Base-by-base conservation (phyloP, 2,329 filamentous ascomycete species). In the Aureobasidium melanogenum region DNA sequence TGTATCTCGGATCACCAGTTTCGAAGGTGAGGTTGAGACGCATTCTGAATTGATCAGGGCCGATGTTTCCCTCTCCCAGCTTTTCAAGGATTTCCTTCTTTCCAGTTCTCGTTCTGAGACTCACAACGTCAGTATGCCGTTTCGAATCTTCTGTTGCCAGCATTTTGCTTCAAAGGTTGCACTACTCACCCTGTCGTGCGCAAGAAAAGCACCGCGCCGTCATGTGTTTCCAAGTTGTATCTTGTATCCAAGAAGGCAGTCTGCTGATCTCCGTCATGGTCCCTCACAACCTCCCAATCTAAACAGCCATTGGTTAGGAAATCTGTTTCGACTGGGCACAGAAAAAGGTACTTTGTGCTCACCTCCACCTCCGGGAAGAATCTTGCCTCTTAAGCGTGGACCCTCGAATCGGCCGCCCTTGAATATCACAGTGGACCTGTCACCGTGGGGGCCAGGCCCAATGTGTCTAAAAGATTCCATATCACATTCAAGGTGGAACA, bases 171-270 rank as follows among this genome's bases (percentile, higher is more conserved):
- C 15, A 1, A 1, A 22, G 39, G n/a, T 43, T 8, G 38, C 24
- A 39, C 12, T 24, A 48, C 56, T 59, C 26, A 59, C 10, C 68
- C 68, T 10, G 66, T 70, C 12, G 67, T 71, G 46, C 65, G 67
- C 24, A 71, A 44, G 48, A 67, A 68, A 10, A 71, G 65, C 9
- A 44, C 64, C 0, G 68, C 67, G 3, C 66, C 66, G 48, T 71
- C 67, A 50, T 71, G 68, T 9, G 66, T 68, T 7, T 66, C 41
- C 44, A 69, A 60, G 26, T 69, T 69, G 55, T 69, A 69, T 14
- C 68, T 60, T 8, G 67, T 70, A 38, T 69, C 66, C n/a, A 70
- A 59, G 50, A 69, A 64, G 1, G 67, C 68, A 2, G 67, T 70
- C 51, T 70, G 67, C 46, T 66, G 61, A 32, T 69, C 66, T 15